Base-by-base conservation (phyloP, 352 stramenopile genomes). In the Phytopythium delawarense region DNA sequence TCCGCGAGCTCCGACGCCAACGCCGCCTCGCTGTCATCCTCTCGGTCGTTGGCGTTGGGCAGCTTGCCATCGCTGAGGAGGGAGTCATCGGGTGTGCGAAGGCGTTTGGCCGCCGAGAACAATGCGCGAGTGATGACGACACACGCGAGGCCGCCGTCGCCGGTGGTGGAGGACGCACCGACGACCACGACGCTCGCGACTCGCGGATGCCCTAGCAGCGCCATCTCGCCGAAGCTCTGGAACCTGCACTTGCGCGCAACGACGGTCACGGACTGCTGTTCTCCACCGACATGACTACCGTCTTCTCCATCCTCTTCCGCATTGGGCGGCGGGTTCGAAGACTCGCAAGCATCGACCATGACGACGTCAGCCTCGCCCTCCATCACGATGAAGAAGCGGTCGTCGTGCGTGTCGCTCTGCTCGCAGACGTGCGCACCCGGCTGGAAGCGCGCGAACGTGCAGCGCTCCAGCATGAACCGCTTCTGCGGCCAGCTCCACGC, bases 201-300 rank as follows among this genome's bases (percentile, higher is more conserved):
- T 25, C 82, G 70, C 18, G 82, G 74, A 39, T 78, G 81, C 18
- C 70, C 75, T 28, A 94, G 67, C 16, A 94, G 69, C 7, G 82
- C 84, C 84, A 94, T 94, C 49, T 94, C 84, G 2, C 82, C 84
- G 62, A 94, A 92, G 35, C 84, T 76, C 63, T 92, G 72, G 39
- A 81, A 91, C 46, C 81, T 45, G 13, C 72, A 73, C 63, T 90
- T 91, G 34, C 75, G 75, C 8, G 75, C 78, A 5, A 88, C 67
- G 20, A 76, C 60, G 2, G 76, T 79, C n/a, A 61, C 12, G 63
- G 56, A 32, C 12, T 11, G 6, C 37, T 44, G 21, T 25, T 1
- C 37, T 34, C 37, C 39, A 53, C 40, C 44, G 5, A 50, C 35
- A 7, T 13, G 15, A 2, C 48, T 25, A 15, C 34, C 25, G 16